Base-by-base conservation (phyloP, 805 yeast genomes). In the Cyberlindnera xylosilytica region DNA sequence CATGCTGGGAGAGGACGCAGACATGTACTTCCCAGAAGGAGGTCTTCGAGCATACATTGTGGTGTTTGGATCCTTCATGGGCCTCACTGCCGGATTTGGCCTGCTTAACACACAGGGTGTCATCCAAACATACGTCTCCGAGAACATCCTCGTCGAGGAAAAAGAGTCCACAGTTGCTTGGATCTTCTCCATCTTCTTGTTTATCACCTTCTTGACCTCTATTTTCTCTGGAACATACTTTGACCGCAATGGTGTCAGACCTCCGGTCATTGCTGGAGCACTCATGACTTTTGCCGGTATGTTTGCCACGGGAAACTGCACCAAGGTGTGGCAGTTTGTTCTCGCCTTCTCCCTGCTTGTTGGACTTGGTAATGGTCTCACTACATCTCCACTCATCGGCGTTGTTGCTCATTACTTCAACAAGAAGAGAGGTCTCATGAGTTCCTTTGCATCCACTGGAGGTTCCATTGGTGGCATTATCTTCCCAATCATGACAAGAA, bases 331-430 rank as follows among this genome's bases (percentile, higher is more conserved):
- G 69, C 87, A 82, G 39, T 83, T 82, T 50, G 68, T 82, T 20
- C 54, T 81, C 19, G 65, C 82, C 27, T 79, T 79, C 52, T 73
- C 80, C 4, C 45, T 82, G 0, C 56, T 72, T 17, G 59, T 72
- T 20, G 88, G 87, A 3, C 45, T 77, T 13, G 87, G 85, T 0
- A 69, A 72, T 39, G 83, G 83, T 2, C 58, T 79, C 17, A 63
- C 79, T 22, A 65, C 78, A 58, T 70, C 79, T 18, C 87, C 87
- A 1, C 58, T 76, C 27, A 62, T 82, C 7, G 76, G 84, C 12
- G 77, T 76, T 12, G 68, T 81, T 9, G 74, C 81, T 22, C 88
- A 82, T 49, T 83, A 85, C 76, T 83, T 82, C 54, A 65, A 69
- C 39, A 66, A 58, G 35, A 76, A 65, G 48, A 66, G 87, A 54